Conservation (phyloP, 192 early-diverging fungal species). For the Dispira parvispora region DNA sequence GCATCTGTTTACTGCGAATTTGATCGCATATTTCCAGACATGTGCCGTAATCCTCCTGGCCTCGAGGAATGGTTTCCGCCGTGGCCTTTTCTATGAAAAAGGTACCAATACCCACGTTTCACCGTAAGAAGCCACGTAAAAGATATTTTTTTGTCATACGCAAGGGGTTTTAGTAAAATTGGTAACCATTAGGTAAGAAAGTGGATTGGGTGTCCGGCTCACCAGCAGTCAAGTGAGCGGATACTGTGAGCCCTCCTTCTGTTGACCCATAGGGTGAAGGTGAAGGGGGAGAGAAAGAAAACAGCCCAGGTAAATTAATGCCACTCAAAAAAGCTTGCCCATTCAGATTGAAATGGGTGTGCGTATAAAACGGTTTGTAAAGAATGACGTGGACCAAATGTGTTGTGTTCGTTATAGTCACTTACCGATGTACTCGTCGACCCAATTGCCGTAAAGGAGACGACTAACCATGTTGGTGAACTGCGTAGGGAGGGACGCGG, state of each 20-base stretch:
- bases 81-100: slow-evolving; percentile 59
- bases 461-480: slow-evolving; percentile 22
- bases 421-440: slow-evolving; percentile 30
- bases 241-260: not conserved
- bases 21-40: slow-evolving; percentile 87
- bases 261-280: not conserved
- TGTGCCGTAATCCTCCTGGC: slow-evolving; percentile 64
- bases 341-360: not conserved
- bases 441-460: slow-evolving; percentile 25
- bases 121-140: too few species aligned
- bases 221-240: not conserved
- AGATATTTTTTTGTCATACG: too few species aligned
- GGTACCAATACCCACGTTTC: too few species aligned
- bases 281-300: not conserved
- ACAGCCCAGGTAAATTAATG: too few species aligned
- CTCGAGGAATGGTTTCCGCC: slow-evolving; percentile 72
- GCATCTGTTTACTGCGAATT: slow-evolving; percentile 68
- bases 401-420: not conserved
- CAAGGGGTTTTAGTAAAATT: too few species aligned
- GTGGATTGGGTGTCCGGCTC: too few species aligned
- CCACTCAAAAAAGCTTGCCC: too few species aligned
- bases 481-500: too few species aligned
- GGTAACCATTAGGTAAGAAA: too few species aligned
- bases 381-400: too few species aligned
- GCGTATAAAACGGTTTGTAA: not conserved